A percentile compares a stretch with the other conserved stretches of the same genome.
phyloP scores from a whole-genome alignment of 2,329 filamentous ascomycete genomes.

The Verticillium tricorpus region DNA sequence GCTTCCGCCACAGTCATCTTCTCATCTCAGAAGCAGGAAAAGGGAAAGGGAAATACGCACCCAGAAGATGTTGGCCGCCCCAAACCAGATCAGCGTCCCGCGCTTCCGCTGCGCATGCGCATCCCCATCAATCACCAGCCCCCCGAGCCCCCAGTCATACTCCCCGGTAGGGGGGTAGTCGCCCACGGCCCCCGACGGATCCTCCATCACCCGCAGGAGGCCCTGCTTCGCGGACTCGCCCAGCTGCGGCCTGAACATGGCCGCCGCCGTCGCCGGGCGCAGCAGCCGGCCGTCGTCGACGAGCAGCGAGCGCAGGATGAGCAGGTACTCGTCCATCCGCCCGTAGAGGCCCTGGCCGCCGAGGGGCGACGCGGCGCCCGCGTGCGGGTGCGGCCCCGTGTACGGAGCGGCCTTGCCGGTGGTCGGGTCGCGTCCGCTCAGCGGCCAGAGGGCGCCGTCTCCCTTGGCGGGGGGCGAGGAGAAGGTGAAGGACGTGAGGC shows the following conservation, averaged over 20 bases:
- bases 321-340: slow-evolving; percentile 34
- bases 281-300: slow-evolving; percentile 20
- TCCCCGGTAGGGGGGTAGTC: slow-evolving; percentile 25
- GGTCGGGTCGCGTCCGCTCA: slow-evolving; percentile 11
- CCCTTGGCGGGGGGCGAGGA: not conserved
- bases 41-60: slow-evolving; percentile 13
- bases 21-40: too few species aligned
- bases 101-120: slow-evolving; percentile 29
- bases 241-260: slow-evolving; percentile 38
- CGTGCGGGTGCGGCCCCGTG: slow-evolving; percentile 2
- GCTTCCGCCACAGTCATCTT: not conserved
- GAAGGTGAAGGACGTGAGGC: slow-evolving; percentile 19
- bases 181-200: slow-evolving; percentile 21
- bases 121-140: slow-evolving; percentile 33
- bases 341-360: slow-evolving; percentile 32
- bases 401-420: slow-evolving; percentile 10
- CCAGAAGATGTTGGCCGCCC: slow-evolving; percentile 42
- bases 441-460: slow-evolving; percentile 4
- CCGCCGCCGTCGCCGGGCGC: slow-evolving; percentile 19
- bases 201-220: slow-evolving; percentile 21
- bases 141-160: slow-evolving; percentile 36
- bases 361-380: slow-evolving; percentile 16
- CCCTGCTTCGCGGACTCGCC: slow-evolving; percentile 13
- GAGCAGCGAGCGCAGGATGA: slow-evolving; percentile 41
- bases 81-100: slow-evolving; percentile 38